Evolutionary conservation across 805 yeast genomes (phyloP).

Genomic region (Lipomyces yamadae): DNA sequence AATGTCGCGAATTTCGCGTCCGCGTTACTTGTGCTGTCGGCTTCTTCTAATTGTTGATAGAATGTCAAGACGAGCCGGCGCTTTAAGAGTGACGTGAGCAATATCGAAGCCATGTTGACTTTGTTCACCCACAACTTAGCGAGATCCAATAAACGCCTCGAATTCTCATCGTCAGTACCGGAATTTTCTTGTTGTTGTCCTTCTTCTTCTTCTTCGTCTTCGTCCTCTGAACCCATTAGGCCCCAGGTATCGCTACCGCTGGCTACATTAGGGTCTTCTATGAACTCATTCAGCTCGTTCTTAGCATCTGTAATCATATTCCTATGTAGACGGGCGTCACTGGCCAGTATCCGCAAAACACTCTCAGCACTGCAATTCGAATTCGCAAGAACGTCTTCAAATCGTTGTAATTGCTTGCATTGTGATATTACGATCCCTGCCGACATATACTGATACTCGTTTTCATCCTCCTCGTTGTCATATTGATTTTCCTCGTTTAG

Average conservation of each 20-base stretch:
- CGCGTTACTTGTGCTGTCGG: background rate
- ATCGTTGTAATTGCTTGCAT: slow-evolving; percentile 15
- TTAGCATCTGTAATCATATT: slow-evolving; percentile 21
- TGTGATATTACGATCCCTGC: slow-evolving; percentile 26
- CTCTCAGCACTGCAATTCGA: slow-evolving; percentile 2
- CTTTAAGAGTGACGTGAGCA: slow-evolving; percentile 23
- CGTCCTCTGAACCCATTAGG: slow-evolving; percentile 6
- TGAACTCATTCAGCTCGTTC: slow-evolving; percentile 24
- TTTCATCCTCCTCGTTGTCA: slow-evolving; percentile 3
- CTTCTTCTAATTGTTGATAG: background rate
- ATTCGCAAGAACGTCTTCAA: slow-evolving; percentile 18
- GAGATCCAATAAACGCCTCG: slow-evolving; percentile 1
- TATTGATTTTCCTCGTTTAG: background rate
- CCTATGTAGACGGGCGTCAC: background rate
- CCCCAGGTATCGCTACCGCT: slow-evolving; percentile 16
- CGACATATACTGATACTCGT: slow-evolving; percentile 22
- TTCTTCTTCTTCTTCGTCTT: slow-evolving; percentile 14
- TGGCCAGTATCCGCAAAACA: slow-evolving; percentile 4
- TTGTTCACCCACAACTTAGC: slow-evolving; percentile 22
- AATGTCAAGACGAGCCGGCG: slow-evolving; percentile 16
- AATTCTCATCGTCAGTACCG: slow-evolving; percentile 7
- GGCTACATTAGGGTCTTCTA: slow-evolving; percentile 20
- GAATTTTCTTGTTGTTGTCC: slow-evolving; percentile 9
- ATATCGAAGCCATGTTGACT: slow-evolving; percentile 17
- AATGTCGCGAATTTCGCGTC: slow-evolving; percentile 1